Conservation (phyloP, 305 asterid species). For the Striga hermonthica region DNA sequence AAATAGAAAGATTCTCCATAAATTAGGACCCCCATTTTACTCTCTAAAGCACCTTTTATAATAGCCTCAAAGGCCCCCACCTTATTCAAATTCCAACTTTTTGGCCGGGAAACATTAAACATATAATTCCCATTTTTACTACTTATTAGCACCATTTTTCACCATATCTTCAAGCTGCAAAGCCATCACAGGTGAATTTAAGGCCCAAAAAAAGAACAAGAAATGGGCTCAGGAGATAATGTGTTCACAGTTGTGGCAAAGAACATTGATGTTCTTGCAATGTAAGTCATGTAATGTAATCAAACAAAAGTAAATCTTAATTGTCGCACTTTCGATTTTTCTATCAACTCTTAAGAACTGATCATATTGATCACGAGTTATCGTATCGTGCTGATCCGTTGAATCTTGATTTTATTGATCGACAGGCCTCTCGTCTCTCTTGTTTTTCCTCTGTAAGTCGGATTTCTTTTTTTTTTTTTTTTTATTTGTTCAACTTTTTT, state of each 20-base stretch:
- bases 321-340: background rate
- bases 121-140: background rate
- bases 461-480: background rate
- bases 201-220: background rate
- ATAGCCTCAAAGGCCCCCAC: conserved; percentile 39
- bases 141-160: background rate
- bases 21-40: conserved; percentile 34
- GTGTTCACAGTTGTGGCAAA: conserved; percentile 65
- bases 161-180: background rate
- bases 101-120: conserved; percentile 38
- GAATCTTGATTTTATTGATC: conserved; percentile 19
- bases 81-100: conserved; percentile 34
- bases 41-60: conserved; percentile 36
- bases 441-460: conserved; percentile 64
- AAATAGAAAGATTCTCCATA: conserved; percentile 28
- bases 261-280: conserved; percentile 82
- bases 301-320: background rate
- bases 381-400: conserved; percentile 10
- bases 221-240: conserved; percentile 66
- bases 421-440: conserved; percentile 85
- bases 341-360: too few relatives aligned
- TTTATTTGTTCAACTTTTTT: too few relatives aligned
- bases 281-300: conserved; percentile 52
- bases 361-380: conserved; percentile 4
- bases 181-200: background rate